A percentile compares a stretch with the other conserved stretches of the same genome.
Conservation (phyloP, 345 rosid genomes). For the Psidium friedrichsthalianum region DNA sequence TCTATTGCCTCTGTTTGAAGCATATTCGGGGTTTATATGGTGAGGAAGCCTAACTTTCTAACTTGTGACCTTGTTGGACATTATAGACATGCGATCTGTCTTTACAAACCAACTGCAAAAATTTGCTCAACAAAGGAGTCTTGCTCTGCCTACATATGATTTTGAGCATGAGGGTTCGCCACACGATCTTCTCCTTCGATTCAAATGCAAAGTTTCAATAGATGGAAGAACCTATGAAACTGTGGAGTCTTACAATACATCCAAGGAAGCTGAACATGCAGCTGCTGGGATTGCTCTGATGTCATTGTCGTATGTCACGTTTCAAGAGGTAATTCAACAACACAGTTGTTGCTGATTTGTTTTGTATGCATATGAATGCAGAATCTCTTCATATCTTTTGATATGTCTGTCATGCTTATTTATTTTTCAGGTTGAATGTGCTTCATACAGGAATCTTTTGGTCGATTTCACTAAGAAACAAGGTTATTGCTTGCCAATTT, state of each 20-base stretch:
- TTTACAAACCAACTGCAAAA: conserved; percentile 19
- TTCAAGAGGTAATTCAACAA: conserved; percentile 17
- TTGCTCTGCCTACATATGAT: conserved; percentile 18
- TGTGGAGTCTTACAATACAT: conserved; percentile 6
- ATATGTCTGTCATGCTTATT: neutral
- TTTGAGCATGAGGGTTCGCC: conserved; percentile 20
- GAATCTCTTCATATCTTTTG: neutral
- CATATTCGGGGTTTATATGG: neutral
- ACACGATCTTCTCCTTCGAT: conserved; percentile 19
- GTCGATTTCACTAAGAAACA: conserved; percentile 28
- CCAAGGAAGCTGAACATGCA: conserved; percentile 25
- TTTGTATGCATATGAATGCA: neutral
- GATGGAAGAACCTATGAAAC: conserved; percentile 20
- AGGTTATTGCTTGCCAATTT: conserved; percentile 13
- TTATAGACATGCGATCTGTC: conserved; percentile 8
- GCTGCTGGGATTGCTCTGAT: conserved; percentile 30
- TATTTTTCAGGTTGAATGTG: conserved; percentile 16
- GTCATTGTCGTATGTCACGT: conserved; percentile 3
- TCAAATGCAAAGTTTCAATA: conserved; percentile 15
- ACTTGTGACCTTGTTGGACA: neutral
- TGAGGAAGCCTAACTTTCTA: neutral
- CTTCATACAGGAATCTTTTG: conserved; percentile 22
- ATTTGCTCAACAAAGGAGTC: conserved; percentile 20
- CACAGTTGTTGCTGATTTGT: neutral
- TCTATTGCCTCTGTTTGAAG: too few species aligned